A percentile compares a stretch with the other conserved stretches of the same genome.
phyloP scores from a whole-genome alignment of 2,329 filamentous ascomycete species.

The Beauveria sp. region DNA sequence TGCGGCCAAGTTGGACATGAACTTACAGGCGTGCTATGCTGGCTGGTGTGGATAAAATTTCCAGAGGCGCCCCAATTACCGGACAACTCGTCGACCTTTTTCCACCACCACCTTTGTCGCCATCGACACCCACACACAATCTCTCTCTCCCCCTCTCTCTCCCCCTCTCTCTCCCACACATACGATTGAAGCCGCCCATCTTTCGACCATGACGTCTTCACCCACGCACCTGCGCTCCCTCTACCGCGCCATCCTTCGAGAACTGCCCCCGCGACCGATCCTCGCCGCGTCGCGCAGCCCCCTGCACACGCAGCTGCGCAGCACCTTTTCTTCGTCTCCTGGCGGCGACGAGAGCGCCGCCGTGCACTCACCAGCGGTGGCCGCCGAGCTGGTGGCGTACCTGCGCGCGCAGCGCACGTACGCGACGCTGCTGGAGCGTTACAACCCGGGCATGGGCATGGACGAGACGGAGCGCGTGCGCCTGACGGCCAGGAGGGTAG shows the following conservation, averaged over 20 bases:
- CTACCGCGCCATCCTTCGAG: constrained; percentile 83
- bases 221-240: constrained; percentile 59
- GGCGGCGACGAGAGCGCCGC: constrained; percentile 10
- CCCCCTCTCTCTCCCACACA: not conserved
- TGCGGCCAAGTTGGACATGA: not conserved
- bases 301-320: constrained; percentile 62
- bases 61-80: not conserved
- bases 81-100: not conserved
- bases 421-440: constrained; percentile 72
- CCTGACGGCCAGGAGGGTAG: constrained; percentile 77
- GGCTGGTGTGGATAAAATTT: constrained; percentile 2
- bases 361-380: constrained; percentile 30
- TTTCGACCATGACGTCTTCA: constrained; percentile 25
- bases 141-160: no score
- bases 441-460: constrained; percentile 90
- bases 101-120: not conserved
- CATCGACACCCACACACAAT: not conserved
- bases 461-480: constrained; percentile 76
- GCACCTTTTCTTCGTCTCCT: constrained; percentile 40
- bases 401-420: constrained; percentile 81
- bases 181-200: not conserved
- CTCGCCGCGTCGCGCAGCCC: constrained; percentile 53
- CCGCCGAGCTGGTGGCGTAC: constrained; percentile 75
- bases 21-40: not conserved
- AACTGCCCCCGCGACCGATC: constrained; percentile 67